Conservation (phyloP, 2,329 filamentous ascomycete species). For the Trichoderma polysporum region DNA sequence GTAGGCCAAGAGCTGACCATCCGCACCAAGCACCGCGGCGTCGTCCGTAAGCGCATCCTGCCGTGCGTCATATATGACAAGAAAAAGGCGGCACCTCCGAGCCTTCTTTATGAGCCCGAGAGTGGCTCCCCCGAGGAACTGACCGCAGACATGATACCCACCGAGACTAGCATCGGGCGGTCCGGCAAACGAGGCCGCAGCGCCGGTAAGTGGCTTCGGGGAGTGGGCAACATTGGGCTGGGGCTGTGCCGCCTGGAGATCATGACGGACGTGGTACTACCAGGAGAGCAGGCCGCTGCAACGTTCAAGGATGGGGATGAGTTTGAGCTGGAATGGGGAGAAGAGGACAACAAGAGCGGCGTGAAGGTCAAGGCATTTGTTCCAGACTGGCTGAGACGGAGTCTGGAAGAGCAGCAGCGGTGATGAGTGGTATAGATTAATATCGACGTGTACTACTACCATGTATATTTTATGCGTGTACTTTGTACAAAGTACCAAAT, state of each 20-base stretch:
- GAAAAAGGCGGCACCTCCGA: conserved; percentile 38
- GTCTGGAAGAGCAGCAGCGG: conserved; percentile 35
- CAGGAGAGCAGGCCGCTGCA: conserved; percentile 64
- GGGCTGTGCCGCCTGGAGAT: conserved; percentile 83
- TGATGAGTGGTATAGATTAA: conserved; percentile 17
- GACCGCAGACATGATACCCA: conserved; percentile 41
- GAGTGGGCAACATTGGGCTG: conserved; percentile 82
- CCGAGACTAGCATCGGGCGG: conserved; percentile 51
- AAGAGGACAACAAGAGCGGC: conserved; percentile 38
- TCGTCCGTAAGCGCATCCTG: conserved; percentile 86
- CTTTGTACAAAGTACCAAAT: neutral
- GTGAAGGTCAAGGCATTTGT: conserved; percentile 76
- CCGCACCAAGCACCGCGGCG: conserved; percentile 88
- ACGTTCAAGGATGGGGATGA: conserved; percentile 61
- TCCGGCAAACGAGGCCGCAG: conserved; percentile 62
- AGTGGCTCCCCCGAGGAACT: conserved; percentile 28
- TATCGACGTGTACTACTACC: neutral
- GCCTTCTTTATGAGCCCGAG: conserved; percentile 49
- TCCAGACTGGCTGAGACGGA: conserved; percentile 66
- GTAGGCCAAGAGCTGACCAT: conserved; percentile 96
- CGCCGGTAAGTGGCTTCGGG: conserved; percentile 76
- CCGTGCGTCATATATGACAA: conserved; percentile 71
- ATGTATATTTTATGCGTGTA: neutral
- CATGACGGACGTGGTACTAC: conserved; percentile 79
- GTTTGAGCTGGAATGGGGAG: conserved; percentile 58